Evolutionary conservation across 192 early-diverging fungal species (phyloP).

Genomic region (Cetraspora pellucida): DNA sequence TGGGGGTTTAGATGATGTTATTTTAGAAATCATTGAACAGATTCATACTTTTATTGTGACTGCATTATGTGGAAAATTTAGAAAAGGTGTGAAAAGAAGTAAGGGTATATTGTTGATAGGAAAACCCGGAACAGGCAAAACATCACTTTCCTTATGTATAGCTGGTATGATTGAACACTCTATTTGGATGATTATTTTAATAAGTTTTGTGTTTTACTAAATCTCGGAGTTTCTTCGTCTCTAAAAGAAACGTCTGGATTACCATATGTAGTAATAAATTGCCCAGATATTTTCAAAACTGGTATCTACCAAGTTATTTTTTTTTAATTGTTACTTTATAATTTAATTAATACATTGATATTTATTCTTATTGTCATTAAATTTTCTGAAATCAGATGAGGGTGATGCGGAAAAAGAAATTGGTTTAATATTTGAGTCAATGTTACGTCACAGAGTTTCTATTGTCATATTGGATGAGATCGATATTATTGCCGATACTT

Average conservation of each 20-base stretch:
- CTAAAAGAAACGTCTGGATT: constrained; percentile 41
- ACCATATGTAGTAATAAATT: constrained; percentile 50
- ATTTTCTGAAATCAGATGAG: constrained; percentile 45
- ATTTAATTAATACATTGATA: neutral
- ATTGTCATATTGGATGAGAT: constrained; percentile 60
- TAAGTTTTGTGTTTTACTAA: constrained; percentile 4
- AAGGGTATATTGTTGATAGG: constrained; percentile 54
- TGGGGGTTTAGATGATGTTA: constrained; percentile 43
- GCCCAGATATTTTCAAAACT: constrained; percentile 53
- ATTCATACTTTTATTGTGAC: constrained; percentile 35
- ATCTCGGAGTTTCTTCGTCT: neutral
- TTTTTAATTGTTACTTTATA: neutral
- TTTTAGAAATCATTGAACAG: constrained; percentile 37
- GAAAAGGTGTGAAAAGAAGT: neutral
- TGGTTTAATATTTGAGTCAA: constrained; percentile 40
- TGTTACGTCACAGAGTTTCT: constrained; percentile 39
- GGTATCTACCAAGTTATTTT: constrained; percentile 34
- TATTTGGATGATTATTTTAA: neutral
- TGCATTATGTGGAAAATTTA: neutral
- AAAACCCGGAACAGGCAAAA: constrained; percentile 59
- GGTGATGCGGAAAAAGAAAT: constrained; percentile 58
- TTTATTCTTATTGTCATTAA: neutral
- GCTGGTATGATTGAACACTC: constrained; percentile 32
- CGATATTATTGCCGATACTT: constrained; percentile 50
- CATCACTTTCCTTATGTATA: constrained; percentile 46